phyloP scores from a whole-genome alignment of 495 filamentous ascomycete genomes.

The Chaetomium cochliodes region DNA sequence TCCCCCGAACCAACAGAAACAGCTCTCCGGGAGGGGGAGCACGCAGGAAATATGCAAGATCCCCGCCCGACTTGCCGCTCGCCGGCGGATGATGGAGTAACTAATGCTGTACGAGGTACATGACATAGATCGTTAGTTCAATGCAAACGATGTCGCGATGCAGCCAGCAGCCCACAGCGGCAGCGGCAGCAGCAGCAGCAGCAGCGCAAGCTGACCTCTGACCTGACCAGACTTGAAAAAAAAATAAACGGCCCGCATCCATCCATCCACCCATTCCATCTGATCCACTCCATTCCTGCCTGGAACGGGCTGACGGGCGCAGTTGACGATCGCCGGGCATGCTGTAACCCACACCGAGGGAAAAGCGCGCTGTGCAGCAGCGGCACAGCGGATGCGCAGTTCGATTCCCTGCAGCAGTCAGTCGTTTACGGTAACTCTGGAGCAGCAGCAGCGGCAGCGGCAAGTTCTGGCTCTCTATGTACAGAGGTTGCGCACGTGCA shows the following conservation, averaged over 20 bases:
- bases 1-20: not conserved
- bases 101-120: no score
- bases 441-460: not conserved
- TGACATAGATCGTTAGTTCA: no score
- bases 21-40: not conserved
- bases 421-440: no score
- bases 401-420: not conserved
- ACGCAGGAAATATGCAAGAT: not conserved
- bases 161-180: no score
- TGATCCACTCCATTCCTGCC: no score
- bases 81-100: not conserved
- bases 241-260: not conserved
- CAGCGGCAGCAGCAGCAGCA: no score
- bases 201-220: no score
- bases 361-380: slow-evolving; percentile 5
- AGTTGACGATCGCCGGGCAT: not conserved
- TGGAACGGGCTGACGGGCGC: not conserved
- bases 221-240: no score
- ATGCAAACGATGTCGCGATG: not conserved
- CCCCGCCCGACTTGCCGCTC: not conserved
- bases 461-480: slow-evolving; percentile 1
- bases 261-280: not conserved
- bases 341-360: not conserved
- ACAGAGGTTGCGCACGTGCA: not conserved
- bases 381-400: slow-evolving; percentile 8